These are phyloP conservation scores for Backusella australiensis DNA, from an alignment of 192 early-diverging fungal genomes.

Conservation along the genomic window DNA sequence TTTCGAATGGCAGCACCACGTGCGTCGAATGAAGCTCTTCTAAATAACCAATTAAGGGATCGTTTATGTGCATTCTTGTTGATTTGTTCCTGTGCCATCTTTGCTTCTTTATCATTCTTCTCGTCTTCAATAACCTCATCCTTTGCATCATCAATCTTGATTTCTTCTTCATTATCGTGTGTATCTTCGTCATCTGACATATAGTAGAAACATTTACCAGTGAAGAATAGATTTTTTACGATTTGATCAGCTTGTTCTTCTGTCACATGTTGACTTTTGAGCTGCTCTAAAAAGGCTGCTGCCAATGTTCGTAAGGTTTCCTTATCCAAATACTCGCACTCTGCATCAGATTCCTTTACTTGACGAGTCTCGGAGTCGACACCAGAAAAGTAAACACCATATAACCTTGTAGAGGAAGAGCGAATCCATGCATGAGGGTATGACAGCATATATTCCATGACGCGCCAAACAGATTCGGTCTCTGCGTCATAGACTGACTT, in stretches of 20 bases:
- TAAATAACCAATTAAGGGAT: conserved; percentile 59
- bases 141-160: conserved; percentile 44
- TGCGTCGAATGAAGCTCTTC: conserved; percentile 61
- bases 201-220: conserved; percentile 74
- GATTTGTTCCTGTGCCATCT: conserved; percentile 12
- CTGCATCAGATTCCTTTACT: conserved; percentile 18
- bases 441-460: conserved; percentile 62
- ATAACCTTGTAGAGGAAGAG: conserved; percentile 60
- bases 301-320: conserved; percentile 53
- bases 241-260: conserved; percentile 84
- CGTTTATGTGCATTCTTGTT: conserved; percentile 32
- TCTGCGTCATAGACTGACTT: conserved; percentile 45
- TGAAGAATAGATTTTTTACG: conserved; percentile 92
- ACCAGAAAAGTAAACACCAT: conserved; percentile 76
- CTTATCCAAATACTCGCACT: conserved; percentile 35
- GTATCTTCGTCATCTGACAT: conserved; percentile 33
- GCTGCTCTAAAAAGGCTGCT: conserved; percentile 55
- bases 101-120: conserved; percentile 19
- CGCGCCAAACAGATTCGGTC: conserved; percentile 63
- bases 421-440: conserved; percentile 95
- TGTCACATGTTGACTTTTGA: conserved; percentile 63
- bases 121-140: conserved; percentile 36
- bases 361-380: conserved; percentile 56
- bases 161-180: conserved; percentile 32
- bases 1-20: conserved; percentile 54